Base-by-base conservation (phyloP, 495 filamentous ascomycete species). In the Penicillium herquei region DNA sequence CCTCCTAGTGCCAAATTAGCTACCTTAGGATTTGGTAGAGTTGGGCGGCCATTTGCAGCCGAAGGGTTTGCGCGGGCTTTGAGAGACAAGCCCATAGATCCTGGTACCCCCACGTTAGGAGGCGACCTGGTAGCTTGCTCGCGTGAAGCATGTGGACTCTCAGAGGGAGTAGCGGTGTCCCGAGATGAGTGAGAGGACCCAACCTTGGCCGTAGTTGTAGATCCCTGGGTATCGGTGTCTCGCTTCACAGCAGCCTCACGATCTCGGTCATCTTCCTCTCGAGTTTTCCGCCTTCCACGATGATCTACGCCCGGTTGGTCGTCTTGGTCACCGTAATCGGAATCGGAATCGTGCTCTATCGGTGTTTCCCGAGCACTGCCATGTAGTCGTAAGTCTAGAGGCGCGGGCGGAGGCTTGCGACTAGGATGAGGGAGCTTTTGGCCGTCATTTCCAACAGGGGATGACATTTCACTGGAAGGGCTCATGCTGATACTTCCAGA, bases 241-340 rank as follows among this genome's bases (percentile, higher is more conserved):
- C 81, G 82, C 50, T 75, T 64, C 13, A 85, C 76, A 8, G 85
- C 65, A 7, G 81, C 79, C 68, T 92, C 90, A 37, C 92, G 84
- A 46, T 91, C 83, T 51, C 78, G 77, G 56, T 97, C 92, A 63
- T 97, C 92, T 49, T 94, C 91, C 65, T 92, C 90, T 55, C 92
- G 82, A 0, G 92, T 97, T 61, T 87, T 90, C 59, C 91, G 79
- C 34, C 92, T 80, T n/a, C 92, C 92, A 43, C 92, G 80, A 32
- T 86, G 2, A 26, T 26, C 85, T 46, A 80, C 64, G n/a, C 67
- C 62, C 1, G 78, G 71, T 34, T 69, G 55, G 88, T 84, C 13
- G 82, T 89, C 83, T 5, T 86, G 66, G 13, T 92, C 89, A 52
- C 92, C 90, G 59, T 94, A 93, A 55, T 96, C 92, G 2, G 91